Conservation (phyloP, 192 early-diverging fungal genomes). For the Piromyces finnis region DNA sequence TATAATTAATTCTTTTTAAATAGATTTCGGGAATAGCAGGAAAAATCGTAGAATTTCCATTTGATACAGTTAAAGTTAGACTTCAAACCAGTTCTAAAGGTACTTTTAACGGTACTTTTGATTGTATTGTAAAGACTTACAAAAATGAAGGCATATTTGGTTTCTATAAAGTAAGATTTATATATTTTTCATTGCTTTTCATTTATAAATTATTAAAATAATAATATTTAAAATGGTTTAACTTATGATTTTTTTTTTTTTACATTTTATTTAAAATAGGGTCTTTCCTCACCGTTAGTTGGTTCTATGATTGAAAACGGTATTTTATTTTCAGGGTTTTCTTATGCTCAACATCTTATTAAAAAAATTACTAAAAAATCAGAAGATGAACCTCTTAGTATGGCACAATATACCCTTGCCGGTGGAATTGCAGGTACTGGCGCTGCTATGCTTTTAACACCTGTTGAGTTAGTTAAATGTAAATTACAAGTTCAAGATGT, state of each 20-base stretch:
- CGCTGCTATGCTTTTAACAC: slow-evolving; percentile 78
- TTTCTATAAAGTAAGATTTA: slow-evolving; percentile 60
- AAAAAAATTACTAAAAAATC: slow-evolving; percentile 17
- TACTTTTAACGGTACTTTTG: slow-evolving; percentile 53
- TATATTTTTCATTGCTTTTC: background rate
- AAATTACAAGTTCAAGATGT: slow-evolving; percentile 80
- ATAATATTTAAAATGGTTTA: too few relatives aligned
- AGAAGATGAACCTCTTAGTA: background rate
- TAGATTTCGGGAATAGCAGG: slow-evolving; percentile 75
- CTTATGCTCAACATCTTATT: slow-evolving; percentile 58
- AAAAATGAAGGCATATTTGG: slow-evolving; percentile 60
- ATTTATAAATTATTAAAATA: too few relatives aligned
- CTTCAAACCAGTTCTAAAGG: slow-evolving; percentile 50
- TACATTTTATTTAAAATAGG: slow-evolving; percentile 27
- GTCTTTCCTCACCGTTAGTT: slow-evolving; percentile 73
- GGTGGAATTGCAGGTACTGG: slow-evolving; percentile 72
- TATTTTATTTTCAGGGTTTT: slow-evolving; percentile 73
- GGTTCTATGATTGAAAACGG: slow-evolving; percentile 93
- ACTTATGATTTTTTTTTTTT: too few relatives aligned
- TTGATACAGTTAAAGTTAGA: slow-evolving; percentile 70
- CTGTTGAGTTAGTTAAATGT: slow-evolving; percentile 92
- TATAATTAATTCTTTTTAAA: background rate
- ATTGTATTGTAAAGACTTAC: slow-evolving; percentile 63
- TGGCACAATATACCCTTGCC: slow-evolving; percentile 48
- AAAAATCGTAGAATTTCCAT: slow-evolving; percentile 90